These are phyloP conservation scores for Torrubiellomyces zombiae DNA, from an alignment of 2,329 filamentous ascomycete species.

Conservation along the genomic window DNA sequence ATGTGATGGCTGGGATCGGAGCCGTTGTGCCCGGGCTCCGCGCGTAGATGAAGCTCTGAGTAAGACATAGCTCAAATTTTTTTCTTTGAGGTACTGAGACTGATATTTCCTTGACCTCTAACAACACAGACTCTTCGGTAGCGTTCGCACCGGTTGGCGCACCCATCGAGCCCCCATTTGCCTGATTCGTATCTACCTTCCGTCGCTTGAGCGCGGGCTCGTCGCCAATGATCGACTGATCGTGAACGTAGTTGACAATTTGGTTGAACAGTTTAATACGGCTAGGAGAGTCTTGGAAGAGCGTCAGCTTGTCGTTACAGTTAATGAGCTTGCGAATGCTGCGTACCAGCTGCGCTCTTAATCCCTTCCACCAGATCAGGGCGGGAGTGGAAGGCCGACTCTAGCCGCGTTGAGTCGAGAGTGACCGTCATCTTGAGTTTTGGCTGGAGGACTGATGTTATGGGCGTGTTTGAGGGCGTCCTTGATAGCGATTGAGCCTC, in stretches of 20 bases:
- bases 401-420: constrained; percentile 33
- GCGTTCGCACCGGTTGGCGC: constrained; percentile 13
- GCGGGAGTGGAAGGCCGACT: constrained; percentile 34
- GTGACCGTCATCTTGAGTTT: constrained; percentile 27
- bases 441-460: too few relatives aligned
- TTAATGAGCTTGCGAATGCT: constrained; percentile 1
- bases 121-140: constrained; percentile 32
- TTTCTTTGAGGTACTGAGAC: constrained; percentile 52
- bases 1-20: constrained; percentile 36
- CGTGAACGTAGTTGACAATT: constrained; percentile 33
- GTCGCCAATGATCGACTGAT: constrained; percentile 21
- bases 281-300: constrained; percentile 28
- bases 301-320: constrained; percentile 3
- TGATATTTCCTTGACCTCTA: constrained; percentile 49
- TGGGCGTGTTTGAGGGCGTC: background rate
- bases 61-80: constrained; percentile 50
- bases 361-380: constrained; percentile 40
- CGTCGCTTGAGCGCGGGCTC: constrained; percentile 36
- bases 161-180: constrained; percentile 5
- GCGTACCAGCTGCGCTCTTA: constrained; percentile 32
- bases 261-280: constrained; percentile 38
- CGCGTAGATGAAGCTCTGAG: constrained; percentile 40
- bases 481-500: too few relatives aligned
- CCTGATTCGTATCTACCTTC: constrained; percentile 24
- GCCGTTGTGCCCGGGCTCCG: constrained; percentile 31